phyloP scores from a whole-genome alignment of 2,329 filamentous ascomycete species.

The Aspergillus sp. region DNA sequence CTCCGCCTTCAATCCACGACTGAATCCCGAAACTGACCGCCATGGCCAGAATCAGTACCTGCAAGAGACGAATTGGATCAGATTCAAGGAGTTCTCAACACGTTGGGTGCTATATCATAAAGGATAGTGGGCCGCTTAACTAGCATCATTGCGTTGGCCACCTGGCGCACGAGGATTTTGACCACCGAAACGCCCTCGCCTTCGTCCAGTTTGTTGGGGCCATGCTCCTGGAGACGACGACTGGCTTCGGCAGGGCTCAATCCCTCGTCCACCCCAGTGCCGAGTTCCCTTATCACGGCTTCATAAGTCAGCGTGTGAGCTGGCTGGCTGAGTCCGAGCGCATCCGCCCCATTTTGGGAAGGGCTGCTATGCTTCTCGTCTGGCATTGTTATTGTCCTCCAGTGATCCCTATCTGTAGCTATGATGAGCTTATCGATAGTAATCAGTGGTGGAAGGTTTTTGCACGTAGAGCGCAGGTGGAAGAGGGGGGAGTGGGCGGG shows the following conservation, averaged over 20 bases:
- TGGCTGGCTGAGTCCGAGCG: constrained; percentile 39
- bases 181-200: constrained; percentile 65
- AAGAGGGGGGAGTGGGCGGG: no score
- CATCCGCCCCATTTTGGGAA: no score
- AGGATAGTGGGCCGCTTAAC: constrained; percentile 39
- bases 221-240: constrained; percentile 56
- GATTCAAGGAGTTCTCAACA: constrained; percentile 1
- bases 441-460: no score
- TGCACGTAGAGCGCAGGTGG: no score
- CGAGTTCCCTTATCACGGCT: constrained; percentile 55
- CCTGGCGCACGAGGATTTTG: constrained; percentile 66
- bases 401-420: no score
- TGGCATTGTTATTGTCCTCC: no score
- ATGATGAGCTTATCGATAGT: no score
- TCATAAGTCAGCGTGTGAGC: constrained; percentile 61
- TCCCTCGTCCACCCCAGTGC: constrained; percentile 58
- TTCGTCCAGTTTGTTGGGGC: constrained; percentile 66
- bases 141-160: constrained; percentile 71
- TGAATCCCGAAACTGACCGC: constrained; percentile 59
- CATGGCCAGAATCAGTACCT: constrained; percentile 78
- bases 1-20: constrained; percentile 60
- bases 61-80: constrained; percentile 6
- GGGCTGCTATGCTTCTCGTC: no score
- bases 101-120: no score
- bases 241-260: constrained; percentile 58